Evolutionary conservation across 1,284 basidiomycete species (phyloP).

Genomic region (Cryptococcus hybrid): DNA sequence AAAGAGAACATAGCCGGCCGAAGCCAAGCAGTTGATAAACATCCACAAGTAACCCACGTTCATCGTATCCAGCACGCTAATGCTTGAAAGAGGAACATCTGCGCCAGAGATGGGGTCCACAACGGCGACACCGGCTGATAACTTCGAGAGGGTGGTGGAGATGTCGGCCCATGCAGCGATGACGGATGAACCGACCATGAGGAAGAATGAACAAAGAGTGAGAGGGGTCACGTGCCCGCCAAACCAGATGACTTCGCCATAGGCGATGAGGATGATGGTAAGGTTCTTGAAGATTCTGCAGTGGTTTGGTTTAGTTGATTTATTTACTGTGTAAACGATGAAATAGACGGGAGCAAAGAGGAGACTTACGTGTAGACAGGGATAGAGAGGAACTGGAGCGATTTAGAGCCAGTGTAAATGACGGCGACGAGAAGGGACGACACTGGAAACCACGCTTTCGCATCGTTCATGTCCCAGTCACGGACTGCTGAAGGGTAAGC

Average conservation of each 20-base stretch:
- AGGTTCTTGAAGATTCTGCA: constrained; percentile 91
- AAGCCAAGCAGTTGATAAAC: constrained; percentile 85
- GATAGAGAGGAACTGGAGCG: constrained; percentile 89
- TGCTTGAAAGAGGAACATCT: constrained; percentile 29
- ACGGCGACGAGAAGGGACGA: constrained; percentile 88
- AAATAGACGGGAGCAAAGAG: constrained; percentile 49
- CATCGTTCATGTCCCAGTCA: constrained; percentile 78
- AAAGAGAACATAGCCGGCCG: constrained; percentile 88
- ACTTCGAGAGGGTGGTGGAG: constrained; percentile 43
- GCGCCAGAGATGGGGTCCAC: constrained; percentile 46
- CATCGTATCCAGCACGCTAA: constrained; percentile 53
- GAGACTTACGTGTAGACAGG: constrained; percentile 72
- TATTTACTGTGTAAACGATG: constrained; percentile 66
- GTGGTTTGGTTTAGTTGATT: neutral
- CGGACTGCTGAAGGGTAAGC: constrained; percentile 56
- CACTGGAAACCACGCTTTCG: constrained; percentile 92
- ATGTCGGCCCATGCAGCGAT: constrained; percentile 95
- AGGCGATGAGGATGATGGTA: constrained; percentile 97
- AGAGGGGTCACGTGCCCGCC: constrained; percentile 83
- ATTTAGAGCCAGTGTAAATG: constrained; percentile 98
- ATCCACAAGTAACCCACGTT: constrained; percentile 98
- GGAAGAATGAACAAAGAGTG: constrained; percentile 82
- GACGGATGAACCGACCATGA: constrained; percentile 96
- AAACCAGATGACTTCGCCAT: constrained; percentile 99
- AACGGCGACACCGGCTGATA: constrained; percentile 40